phyloP scores from a whole-genome alignment of 2,329 filamentous ascomycete genomes.

The Beauveria sp. region DNA sequence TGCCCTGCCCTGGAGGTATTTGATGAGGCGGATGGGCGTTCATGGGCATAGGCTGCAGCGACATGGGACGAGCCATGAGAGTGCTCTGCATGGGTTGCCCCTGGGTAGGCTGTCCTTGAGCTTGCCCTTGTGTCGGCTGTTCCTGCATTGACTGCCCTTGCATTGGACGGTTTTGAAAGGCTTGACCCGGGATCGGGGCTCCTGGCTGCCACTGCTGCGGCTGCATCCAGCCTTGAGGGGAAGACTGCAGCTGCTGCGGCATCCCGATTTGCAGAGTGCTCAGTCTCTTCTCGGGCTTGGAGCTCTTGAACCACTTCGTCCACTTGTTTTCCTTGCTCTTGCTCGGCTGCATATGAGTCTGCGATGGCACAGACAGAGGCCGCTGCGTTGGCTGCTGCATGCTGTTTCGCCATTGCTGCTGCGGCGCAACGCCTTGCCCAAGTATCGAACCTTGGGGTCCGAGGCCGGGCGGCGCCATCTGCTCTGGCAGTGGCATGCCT shows the following conservation, averaged over 20 bases:
- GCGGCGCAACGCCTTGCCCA: conserved; percentile 1
- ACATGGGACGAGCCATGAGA: background rate
- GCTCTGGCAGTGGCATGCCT: conserved; percentile 3
- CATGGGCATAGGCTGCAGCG: background rate
- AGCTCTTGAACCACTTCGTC: conserved; percentile 24
- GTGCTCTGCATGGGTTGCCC: background rate
- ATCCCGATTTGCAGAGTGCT: background rate
- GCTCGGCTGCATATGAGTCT: conserved; percentile 13
- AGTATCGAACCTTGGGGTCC: background rate
- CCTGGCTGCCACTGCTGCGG: background rate
- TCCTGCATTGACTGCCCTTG: background rate
- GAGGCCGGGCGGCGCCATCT: conserved; percentile 12
- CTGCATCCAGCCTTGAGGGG: conserved; percentile 4
- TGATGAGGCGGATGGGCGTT: background rate
- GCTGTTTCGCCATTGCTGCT: background rate
- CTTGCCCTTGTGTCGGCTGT: background rate
- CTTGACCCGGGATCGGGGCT: background rate
- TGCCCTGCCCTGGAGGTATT: background rate
- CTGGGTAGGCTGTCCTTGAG: background rate
- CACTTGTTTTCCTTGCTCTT: conserved; percentile 22
- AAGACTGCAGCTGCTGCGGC: conserved; percentile 7
- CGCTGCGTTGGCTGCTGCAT: conserved; percentile 11
- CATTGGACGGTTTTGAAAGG: background rate
- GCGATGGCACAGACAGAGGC: conserved; percentile 15
- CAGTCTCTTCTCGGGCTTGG: conserved; percentile 13